Conservation (phyloP, 2,329 filamentous ascomycete genomes). For the Xylaria multiplex region DNA sequence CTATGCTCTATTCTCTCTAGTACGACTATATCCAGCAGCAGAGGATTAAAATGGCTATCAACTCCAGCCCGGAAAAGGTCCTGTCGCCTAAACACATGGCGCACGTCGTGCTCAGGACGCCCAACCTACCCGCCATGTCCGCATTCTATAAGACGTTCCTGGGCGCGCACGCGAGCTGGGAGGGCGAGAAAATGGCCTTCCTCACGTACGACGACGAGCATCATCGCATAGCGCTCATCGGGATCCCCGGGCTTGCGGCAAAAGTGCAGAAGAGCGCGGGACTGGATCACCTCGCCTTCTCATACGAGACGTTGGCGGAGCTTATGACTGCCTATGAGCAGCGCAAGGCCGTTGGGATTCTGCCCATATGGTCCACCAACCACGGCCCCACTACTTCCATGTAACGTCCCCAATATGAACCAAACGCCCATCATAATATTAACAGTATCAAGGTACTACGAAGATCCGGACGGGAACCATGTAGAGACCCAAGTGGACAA, state of each 20-base stretch:
- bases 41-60: slow-evolving; percentile 34
- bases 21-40: background rate
- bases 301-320: slow-evolving; percentile 50
- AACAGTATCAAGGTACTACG: slow-evolving; percentile 45
- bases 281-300: slow-evolving; percentile 57
- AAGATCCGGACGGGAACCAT: slow-evolving; percentile 60
- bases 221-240: slow-evolving; percentile 57
- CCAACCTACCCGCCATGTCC: slow-evolving; percentile 47
- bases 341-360: slow-evolving; percentile 50
- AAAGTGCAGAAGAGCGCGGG: slow-evolving; percentile 46
- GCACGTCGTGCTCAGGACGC: slow-evolving; percentile 44
- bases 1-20: background rate
- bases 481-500: slow-evolving; percentile 60
- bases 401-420: slow-evolving; percentile 36
- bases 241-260: slow-evolving; percentile 41
- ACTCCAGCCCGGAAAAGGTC: slow-evolving; percentile 37
- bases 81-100: slow-evolving; percentile 41
- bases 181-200: slow-evolving; percentile 49
- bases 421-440: too few species aligned
- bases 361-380: slow-evolving; percentile 57
- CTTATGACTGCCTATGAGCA: slow-evolving; percentile 52
- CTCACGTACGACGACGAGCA: slow-evolving; percentile 59
- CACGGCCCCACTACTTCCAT: slow-evolving; percentile 59
- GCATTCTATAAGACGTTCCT: slow-evolving; percentile 53
- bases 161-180: slow-evolving; percentile 46